Evolutionary conservation across 2,329 filamentous ascomycete species (phyloP).

Genomic region (Colletotrichum siamense): DNA sequence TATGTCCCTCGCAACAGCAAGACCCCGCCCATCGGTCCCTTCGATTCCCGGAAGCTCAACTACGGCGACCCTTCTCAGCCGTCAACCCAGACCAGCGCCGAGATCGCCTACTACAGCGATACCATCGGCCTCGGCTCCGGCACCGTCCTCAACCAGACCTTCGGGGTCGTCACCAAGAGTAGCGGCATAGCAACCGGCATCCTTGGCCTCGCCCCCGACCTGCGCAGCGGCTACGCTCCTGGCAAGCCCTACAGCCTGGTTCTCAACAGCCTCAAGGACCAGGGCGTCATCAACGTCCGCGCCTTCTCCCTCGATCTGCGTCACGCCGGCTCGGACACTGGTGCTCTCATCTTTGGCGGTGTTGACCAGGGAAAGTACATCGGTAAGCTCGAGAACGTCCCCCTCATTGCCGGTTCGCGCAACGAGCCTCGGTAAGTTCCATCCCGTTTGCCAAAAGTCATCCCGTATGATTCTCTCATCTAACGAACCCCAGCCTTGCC

Average conservation of each 20-base stretch:
- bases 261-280: constrained; percentile 51
- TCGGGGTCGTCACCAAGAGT: constrained; percentile 52
- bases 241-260: constrained; percentile 56
- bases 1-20: constrained; percentile 49
- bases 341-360: constrained; percentile 59
- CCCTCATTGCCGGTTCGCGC: constrained; percentile 43
- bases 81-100: constrained; percentile 40
- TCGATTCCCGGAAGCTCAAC: constrained; percentile 40
- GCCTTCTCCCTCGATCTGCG: constrained; percentile 58
- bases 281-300: constrained; percentile 54
- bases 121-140: constrained; percentile 47
- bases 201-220: constrained; percentile 53
- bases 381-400: constrained; percentile 47
- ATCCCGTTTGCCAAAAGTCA: constrained; percentile 12
- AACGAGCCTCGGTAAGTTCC: constrained; percentile 33
- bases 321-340: constrained; percentile 44
- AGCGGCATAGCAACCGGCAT: constrained; percentile 57
- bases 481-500: constrained; percentile 32
- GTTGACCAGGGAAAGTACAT: constrained; percentile 58
- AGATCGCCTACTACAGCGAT: constrained; percentile 52
- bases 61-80: constrained; percentile 44
- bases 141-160: constrained; percentile 49
- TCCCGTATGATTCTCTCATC: neutral
- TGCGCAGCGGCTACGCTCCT: constrained; percentile 40
- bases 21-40: constrained; percentile 41